Evolutionary conservation across 2,329 filamentous ascomycete species (phyloP).

Genomic region (Paraphoma chrysanthemicola): DNA sequence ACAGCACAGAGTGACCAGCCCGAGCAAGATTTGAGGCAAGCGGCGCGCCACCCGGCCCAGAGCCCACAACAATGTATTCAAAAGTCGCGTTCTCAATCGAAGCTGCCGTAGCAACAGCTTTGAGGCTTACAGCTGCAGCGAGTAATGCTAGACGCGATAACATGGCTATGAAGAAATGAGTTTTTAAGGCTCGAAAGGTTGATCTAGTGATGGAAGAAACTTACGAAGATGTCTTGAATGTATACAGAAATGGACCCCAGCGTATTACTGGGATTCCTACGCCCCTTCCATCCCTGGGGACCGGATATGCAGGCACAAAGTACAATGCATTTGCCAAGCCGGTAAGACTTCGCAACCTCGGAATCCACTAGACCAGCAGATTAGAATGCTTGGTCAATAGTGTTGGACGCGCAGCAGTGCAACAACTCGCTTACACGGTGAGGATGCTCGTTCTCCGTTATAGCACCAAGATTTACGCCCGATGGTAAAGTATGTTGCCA

Average conservation of each 20-base stretch:
- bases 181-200: not conserved
- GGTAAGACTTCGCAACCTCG: too few relatives aligned
- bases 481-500: too few relatives aligned
- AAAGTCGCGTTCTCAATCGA: constrained; percentile 47
- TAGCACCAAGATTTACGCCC: too few relatives aligned
- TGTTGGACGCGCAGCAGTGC: too few relatives aligned
- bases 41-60: constrained; percentile 23
- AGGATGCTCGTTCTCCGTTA: too few relatives aligned
- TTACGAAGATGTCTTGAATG: not conserved
- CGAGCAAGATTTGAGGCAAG: constrained; percentile 22
- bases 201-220: not conserved
- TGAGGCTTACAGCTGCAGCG: constrained; percentile 4
- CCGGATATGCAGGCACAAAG: constrained; percentile 10
- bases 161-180: constrained; percentile 20
- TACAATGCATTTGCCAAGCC: not conserved
- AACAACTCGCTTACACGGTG: too few relatives aligned
- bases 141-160: constrained; percentile 11
- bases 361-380: too few relatives aligned
- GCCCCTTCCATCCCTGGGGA: too few relatives aligned
- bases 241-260: too few relatives aligned
- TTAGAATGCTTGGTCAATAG: too few relatives aligned
- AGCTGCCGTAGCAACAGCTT: constrained; percentile 8
- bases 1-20: constrained; percentile 63
- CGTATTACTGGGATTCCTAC: too few relatives aligned
- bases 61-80: constrained; percentile 66